phyloP scores from a whole-genome alignment of 208 protist species.

The Leishmania guyanensis region DNA sequence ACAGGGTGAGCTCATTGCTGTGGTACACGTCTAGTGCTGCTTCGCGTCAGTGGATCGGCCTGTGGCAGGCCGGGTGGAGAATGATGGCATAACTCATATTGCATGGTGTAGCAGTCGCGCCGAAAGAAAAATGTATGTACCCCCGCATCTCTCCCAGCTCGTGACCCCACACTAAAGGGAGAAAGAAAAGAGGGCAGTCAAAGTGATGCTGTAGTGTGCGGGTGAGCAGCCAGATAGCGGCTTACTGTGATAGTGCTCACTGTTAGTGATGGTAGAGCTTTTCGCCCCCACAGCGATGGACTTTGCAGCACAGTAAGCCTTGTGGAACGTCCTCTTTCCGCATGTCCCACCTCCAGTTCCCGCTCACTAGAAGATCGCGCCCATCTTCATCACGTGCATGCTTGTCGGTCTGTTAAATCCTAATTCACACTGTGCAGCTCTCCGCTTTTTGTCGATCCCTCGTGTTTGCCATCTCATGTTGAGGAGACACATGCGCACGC shows the following conservation, averaged over 20 bases:
- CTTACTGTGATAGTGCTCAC: no score
- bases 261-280: neutral
- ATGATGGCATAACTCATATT: neutral
- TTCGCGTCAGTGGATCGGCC: neutral
- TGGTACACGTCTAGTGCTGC: neutral
- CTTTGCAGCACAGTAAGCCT: neutral
- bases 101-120: neutral
- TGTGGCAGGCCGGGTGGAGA: neutral
- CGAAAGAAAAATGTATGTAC: neutral
- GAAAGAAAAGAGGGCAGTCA: neutral
- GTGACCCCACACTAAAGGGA: neutral
- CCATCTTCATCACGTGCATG: neutral
- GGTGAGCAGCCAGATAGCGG: neutral
- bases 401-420: neutral
- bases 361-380: neutral
- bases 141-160: neutral
- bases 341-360: neutral
- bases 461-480: neutral
- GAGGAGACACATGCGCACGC: neutral
- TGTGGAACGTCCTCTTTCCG: neutral
- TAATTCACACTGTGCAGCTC: no score
- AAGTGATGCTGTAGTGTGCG: neutral
- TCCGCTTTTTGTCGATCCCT: neutral
- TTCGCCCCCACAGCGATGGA: neutral
- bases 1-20: neutral